Evolutionary conservation across 2,329 filamentous ascomycete species (phyloP).

Genomic region (Onygenales sp.): DNA sequence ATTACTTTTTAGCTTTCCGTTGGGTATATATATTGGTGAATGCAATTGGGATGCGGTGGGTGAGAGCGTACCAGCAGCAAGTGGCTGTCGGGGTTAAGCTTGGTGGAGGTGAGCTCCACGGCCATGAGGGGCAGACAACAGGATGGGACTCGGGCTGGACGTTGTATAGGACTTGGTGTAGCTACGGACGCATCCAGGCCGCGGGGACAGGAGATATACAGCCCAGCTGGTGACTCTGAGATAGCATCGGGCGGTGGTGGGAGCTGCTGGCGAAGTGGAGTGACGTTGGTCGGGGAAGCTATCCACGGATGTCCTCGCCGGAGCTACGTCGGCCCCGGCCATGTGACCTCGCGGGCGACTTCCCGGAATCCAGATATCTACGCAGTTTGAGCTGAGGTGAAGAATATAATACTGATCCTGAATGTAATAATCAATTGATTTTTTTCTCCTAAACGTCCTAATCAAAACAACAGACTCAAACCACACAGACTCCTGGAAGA

Average conservation of each 20-base stretch:
- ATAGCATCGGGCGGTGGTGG: too few relatives aligned
- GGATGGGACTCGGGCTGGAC: background rate
- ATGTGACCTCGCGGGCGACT: too few relatives aligned
- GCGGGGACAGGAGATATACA: background rate
- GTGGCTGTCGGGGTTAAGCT: slow-evolving; percentile 42
- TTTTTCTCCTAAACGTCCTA: background rate
- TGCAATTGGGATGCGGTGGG: background rate
- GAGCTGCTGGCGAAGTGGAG: too few relatives aligned
- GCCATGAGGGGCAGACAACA: slow-evolving; percentile 21
- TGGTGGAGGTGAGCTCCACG: slow-evolving; percentile 36
- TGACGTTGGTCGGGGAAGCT: too few relatives aligned
- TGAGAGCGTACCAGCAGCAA: slow-evolving; percentile 33
- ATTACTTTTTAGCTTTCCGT: background rate
- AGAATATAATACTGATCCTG: too few relatives aligned
- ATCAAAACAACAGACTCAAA: background rate
- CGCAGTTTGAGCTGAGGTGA: too few relatives aligned
- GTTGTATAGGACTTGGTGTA: background rate
- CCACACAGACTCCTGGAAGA: background rate
- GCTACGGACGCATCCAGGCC: background rate
- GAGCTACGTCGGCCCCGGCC: too few relatives aligned
- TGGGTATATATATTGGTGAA: background rate
- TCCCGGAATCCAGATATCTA: too few relatives aligned
- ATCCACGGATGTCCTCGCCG: too few relatives aligned
- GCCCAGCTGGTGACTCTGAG: too few relatives aligned
- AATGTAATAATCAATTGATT: background rate